A percentile compares a stretch with the other conserved stretches of the same genome.
Conservation (phyloP, 1,284 basidiomycete species). For the Moesziomyces antarcticus region DNA sequence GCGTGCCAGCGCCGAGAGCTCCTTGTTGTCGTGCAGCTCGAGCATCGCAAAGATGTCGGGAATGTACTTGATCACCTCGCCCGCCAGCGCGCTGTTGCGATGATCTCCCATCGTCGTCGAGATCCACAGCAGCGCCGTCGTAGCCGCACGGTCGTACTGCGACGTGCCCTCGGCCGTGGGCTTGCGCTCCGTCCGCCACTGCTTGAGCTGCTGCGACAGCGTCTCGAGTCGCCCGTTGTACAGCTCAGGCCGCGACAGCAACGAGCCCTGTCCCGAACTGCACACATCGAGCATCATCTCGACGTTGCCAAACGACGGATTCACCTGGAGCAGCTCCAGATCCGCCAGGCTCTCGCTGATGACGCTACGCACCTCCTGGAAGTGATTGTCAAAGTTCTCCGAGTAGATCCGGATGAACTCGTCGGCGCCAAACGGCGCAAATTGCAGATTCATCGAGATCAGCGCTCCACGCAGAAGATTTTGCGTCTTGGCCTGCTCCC, state of each 20-base stretch:
- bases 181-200: slow-evolving; percentile 64
- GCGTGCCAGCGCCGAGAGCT: slow-evolving; percentile 55
- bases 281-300: slow-evolving; percentile 77
- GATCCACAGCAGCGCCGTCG: slow-evolving; percentile 62
- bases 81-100: slow-evolving; percentile 56
- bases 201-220: slow-evolving; percentile 61
- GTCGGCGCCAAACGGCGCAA: slow-evolving; percentile 46
- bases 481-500: slow-evolving; percentile 71
- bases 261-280: slow-evolving; percentile 71
- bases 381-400: slow-evolving; percentile 63
- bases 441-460: slow-evolving; percentile 50
- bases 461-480: slow-evolving; percentile 68
- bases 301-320: slow-evolving; percentile 79
- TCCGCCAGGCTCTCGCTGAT: slow-evolving; percentile 68
- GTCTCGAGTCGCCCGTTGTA: slow-evolving; percentile 72
- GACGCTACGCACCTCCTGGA: slow-evolving; percentile 68
- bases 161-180: slow-evolving; percentile 68
- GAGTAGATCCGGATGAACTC: slow-evolving; percentile 62
- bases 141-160: slow-evolving; percentile 61
- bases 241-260: slow-evolving; percentile 71
- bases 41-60: slow-evolving; percentile 65
- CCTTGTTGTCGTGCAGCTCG: slow-evolving; percentile 65
- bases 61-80: slow-evolving; percentile 58
- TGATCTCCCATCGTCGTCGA: slow-evolving; percentile 64
- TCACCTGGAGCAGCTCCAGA: slow-evolving; percentile 69